Evolutionary conservation across 192 early-diverging fungal species (phyloP).

Genomic region (Polychytrium aggregatum): DNA sequence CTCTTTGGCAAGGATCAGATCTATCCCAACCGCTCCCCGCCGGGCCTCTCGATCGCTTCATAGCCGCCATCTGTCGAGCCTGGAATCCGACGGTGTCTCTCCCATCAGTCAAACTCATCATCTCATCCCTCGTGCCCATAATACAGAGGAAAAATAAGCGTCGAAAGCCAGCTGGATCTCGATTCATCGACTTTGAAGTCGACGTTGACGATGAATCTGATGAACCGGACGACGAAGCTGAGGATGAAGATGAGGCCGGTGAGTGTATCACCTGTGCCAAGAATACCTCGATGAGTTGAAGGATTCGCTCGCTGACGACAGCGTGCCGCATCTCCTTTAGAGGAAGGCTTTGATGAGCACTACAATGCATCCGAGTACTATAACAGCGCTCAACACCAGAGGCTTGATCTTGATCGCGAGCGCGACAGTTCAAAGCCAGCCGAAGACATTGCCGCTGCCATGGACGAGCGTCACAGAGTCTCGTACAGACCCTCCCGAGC

Average conservation of each 20-base stretch:
- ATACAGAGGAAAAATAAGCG: no score
- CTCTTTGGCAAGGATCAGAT: no score
- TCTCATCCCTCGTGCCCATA: no score
- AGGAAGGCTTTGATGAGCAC: slow-evolving; percentile 58
- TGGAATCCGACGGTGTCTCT: no score
- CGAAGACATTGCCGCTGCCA: slow-evolving; percentile 66
- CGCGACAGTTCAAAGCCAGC: slow-evolving; percentile 69
- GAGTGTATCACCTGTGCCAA: neutral
- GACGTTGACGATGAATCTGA: neutral
- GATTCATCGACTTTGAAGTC: neutral
- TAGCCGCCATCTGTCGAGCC: no score
- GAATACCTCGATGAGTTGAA: neutral
- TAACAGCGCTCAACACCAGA: slow-evolving; percentile 36
- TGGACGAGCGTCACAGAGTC: slow-evolving; percentile 64
- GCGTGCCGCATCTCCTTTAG: neutral
- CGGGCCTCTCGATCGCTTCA: no score
- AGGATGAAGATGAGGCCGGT: neutral
- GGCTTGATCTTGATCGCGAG: slow-evolving; percentile 51
- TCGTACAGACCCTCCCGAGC: slow-evolving; percentile 30
- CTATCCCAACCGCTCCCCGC: no score
- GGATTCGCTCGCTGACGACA: neutral
- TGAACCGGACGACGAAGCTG: neutral
- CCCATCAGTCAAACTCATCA: no score
- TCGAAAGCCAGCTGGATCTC: no score
- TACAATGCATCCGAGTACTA: slow-evolving; percentile 52